These are phyloP conservation scores for Candida buenavistaensis DNA, from an alignment of 1,139 yeast genomes.

Conservation along the genomic window DNA sequence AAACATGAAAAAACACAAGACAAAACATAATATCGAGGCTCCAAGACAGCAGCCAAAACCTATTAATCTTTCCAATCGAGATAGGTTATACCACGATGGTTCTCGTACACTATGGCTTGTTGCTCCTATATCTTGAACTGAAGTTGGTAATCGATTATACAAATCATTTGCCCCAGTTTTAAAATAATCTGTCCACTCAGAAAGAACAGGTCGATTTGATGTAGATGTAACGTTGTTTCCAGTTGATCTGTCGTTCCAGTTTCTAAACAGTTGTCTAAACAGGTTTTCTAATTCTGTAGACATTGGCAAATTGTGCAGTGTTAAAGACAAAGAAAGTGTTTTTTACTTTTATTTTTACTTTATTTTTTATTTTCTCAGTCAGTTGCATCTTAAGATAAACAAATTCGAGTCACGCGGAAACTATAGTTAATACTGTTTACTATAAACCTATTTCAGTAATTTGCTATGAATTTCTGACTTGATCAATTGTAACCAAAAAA, in stretches of 20 bases:
- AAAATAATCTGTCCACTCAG: conserved; percentile 50
- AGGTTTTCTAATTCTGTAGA: conserved; percentile 40
- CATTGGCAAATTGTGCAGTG: conserved; percentile 4
- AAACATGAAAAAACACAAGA: conserved; percentile 76
- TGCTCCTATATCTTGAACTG: conserved; percentile 16
- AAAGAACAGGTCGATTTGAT: conserved; percentile 28
- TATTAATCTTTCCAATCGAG: conserved; percentile 76
- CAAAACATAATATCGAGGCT: conserved; percentile 78
- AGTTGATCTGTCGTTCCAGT: conserved; percentile 34
- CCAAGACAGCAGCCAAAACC: conserved; percentile 76
- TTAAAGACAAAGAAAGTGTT: background rate
- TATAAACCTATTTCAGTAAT: conserved; percentile 18
- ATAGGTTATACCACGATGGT: conserved; percentile 59
- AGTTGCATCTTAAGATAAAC: no score
- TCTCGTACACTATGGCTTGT: conserved; percentile 24
- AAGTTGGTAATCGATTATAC: conserved; percentile 40
- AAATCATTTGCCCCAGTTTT: conserved; percentile 43
- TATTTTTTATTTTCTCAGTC: background rate
- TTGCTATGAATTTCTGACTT: conserved; percentile 32
- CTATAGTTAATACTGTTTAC: no score
- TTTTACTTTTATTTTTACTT: background rate
- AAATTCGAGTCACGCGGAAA: no score
- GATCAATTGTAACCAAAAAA: conserved; percentile 54
- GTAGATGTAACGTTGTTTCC: conserved; percentile 11
- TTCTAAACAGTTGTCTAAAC: conserved; percentile 43